Conservation (phyloP, 164 flowering plant species). For the Hamamelis virginiana region DNA sequence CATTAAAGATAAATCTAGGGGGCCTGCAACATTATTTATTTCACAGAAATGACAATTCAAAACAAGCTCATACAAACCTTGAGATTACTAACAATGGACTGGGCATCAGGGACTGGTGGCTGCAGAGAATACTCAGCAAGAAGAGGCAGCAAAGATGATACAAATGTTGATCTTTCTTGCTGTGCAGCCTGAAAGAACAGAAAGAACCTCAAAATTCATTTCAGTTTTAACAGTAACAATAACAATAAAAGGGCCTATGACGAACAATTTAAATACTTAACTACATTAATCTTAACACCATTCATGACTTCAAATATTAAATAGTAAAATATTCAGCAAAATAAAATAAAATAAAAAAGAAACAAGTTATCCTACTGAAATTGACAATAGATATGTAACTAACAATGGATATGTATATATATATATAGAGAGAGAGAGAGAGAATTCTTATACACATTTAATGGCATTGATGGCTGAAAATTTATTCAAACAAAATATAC, state of each 20-base stretch:
- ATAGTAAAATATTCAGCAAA: too few species aligned
- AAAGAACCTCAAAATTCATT: slow-evolving; percentile 7
- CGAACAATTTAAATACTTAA: not conserved
- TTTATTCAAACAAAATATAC: not conserved
- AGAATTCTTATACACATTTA: not conserved
- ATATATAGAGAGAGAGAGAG: not conserved
- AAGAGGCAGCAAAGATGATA: slow-evolving; percentile 82
- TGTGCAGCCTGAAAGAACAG: slow-evolving; percentile 75
- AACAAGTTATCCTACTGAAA: not conserved
- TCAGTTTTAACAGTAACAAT: not conserved
- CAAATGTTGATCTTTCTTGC: slow-evolving; percentile 82
- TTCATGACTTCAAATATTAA: not conserved
- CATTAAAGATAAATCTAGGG: not conserved
- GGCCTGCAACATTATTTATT: not conserved
- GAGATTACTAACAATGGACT: slow-evolving; percentile 84
- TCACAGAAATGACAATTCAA: not conserved
- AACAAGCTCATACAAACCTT: slow-evolving; percentile 52
- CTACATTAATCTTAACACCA: not conserved
- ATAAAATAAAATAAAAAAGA: not conserved
- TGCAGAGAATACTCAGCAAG: slow-evolving; percentile 83
- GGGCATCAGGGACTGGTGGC: slow-evolving; percentile 90
- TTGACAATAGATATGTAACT: not conserved
- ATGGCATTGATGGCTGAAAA: not conserved
- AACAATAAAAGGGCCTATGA: not conserved
- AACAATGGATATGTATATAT: too few species aligned